phyloP scores from a whole-genome alignment of 176 grass and related monocot genomes.

The Thinopyrum elongatum region DNA sequence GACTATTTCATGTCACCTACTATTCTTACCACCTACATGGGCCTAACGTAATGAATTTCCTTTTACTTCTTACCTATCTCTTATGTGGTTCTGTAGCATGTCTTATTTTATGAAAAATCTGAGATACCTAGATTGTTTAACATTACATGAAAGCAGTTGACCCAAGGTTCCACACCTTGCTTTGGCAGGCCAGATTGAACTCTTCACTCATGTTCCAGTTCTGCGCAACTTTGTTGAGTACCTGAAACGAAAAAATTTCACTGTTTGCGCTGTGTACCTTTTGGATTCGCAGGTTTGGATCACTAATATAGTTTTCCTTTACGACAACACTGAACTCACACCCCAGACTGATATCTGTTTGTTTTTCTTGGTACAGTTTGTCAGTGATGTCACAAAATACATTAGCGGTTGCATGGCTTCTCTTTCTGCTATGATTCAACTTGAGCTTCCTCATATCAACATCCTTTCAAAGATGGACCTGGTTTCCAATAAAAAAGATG shows the following conservation, averaged over 20 bases:
- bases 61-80: neutral
- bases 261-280: slow-evolving; percentile 83
- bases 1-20: neutral
- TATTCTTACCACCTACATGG: neutral
- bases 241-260: slow-evolving; percentile 92
- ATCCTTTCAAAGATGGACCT: slow-evolving; percentile 99
- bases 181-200: slow-evolving; percentile 97
- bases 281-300: slow-evolving; percentile 92
- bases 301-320: slow-evolving; percentile 11
- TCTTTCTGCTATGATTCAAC: slow-evolving; percentile 97
- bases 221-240: slow-evolving; percentile 84
- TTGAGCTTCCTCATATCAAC: slow-evolving; percentile 96
- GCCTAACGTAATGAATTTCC: neutral
- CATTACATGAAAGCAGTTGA: slow-evolving; percentile 15
- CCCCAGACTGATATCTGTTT: slow-evolving; percentile 3
- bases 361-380: slow-evolving; percentile 58
- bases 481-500: slow-evolving; percentile 80
- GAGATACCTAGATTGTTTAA: neutral
- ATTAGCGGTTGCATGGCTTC: slow-evolving; percentile 98
- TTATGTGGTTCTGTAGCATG: neutral
- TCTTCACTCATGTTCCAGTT: slow-evolving; percentile 93
- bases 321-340: neutral
- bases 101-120: neutral
- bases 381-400: slow-evolving; percentile 95
- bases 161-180: neutral